A percentile compares a stretch with the other conserved stretches of the same genome.
These are phyloP conservation scores for Peronospora belbahrii DNA, from an alignment of 352 stramenopile genomes.

Conservation along the genomic window DNA sequence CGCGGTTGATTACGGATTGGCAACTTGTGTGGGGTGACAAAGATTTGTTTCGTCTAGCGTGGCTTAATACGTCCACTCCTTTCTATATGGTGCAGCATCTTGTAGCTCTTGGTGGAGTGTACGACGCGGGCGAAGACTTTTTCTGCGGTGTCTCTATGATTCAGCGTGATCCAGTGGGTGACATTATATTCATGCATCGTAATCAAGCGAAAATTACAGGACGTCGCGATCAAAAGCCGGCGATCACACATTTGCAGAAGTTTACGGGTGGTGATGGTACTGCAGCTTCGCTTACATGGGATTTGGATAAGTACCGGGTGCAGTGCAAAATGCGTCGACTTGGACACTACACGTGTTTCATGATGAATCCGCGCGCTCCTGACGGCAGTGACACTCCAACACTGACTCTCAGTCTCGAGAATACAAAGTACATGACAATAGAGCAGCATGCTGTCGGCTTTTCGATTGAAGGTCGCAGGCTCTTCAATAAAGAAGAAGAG, in stretches of 20 bases:
- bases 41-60: conserved; percentile 71
- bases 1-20: conserved; percentile 52
- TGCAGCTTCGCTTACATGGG: conserved; percentile 32
- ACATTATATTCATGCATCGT: conserved; percentile 76
- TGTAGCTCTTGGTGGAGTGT: conserved; percentile 43
- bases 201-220: conserved; percentile 75
- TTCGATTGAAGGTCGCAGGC: conserved; percentile 62
- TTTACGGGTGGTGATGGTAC: conserved; percentile 66
- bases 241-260: conserved; percentile 69
- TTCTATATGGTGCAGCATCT: conserved; percentile 67
- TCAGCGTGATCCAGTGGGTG: conserved; percentile 57
- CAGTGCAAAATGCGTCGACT: conserved; percentile 50
- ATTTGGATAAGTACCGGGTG: conserved; percentile 72
- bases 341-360: conserved; percentile 60
- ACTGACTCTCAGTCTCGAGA: conserved; percentile 46
- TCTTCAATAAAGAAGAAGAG: conserved; percentile 51
- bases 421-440: conserved; percentile 43
- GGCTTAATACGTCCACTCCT: conserved; percentile 61
- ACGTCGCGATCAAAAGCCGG: conserved; percentile 42
- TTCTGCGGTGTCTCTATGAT: conserved; percentile 82
- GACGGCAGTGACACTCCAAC: conserved; percentile 38
- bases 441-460: conserved; percentile 73
- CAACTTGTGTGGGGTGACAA: conserved; percentile 61
- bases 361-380: conserved; percentile 37
- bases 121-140: conserved; percentile 36